Evolutionary conservation across 331 rosid genomes (phyloP), one percentile per base, ranked within the genome.

Genomic region (Acacia concinna): DNA sequence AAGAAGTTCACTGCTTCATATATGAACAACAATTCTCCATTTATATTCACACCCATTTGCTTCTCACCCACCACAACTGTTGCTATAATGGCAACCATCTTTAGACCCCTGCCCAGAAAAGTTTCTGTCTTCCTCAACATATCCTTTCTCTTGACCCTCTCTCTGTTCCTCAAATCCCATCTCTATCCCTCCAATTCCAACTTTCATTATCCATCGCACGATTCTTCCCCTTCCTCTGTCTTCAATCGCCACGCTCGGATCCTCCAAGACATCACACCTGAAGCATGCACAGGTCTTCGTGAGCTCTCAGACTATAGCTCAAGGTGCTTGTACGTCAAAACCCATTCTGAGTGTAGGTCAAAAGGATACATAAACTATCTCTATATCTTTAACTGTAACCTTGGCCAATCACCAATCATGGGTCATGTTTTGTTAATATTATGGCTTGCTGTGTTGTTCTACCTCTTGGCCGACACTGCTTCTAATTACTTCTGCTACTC

Each of bases 381-480:
- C 4, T 78, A 84, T 76, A 78, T 93, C 46, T 93, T 91, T 81
- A 89, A 85, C n/a, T 93, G 98, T 85, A 86, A 79, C 13, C 82
- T 89, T 80, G 97, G 89, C 6, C 66, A 56, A 32, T 89, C 74
- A 28, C 85, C 91, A 27, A 13, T 81, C 18, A 63, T 87, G 78
- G 98, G 97, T 73, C 82, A 87, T 76, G 38, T 75, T 21, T 63
- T 87, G 3, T 81, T 91, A 37, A 27, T 86, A 0, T 30, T 89
- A 7, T 94, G 98, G 96, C 97, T 94, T 62, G 78, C 86, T 23
- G 87, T 90, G 52, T 82, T 91, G 89, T 91, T 94, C 85, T 94
- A 91, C 87, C 82, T 94, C 41, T 47, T 94, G 82, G 98, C 87
- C 1, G 89, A 94, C 47, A 94, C 98, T 15, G 96, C 98, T 60